Conservation (phyloP, 225 moss, liverwort and hornwort genomes). For the Marchantia paleacea region DNA sequence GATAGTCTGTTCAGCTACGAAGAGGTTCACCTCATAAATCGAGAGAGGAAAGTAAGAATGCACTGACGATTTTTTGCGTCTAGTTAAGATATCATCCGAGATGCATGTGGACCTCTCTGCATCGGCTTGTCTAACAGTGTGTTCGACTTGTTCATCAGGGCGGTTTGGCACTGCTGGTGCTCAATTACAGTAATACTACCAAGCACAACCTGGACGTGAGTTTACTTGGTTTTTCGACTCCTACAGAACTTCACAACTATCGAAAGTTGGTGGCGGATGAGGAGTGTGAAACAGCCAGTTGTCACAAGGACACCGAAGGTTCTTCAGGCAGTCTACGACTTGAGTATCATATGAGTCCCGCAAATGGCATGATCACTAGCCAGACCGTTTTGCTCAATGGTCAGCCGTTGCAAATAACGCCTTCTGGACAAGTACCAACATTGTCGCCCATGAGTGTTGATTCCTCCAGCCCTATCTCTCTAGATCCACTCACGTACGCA, state of each 20-base stretch:
- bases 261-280: background rate
- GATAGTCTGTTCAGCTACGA: too few relatives aligned
- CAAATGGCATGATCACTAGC: conserved; percentile 49
- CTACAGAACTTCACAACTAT: background rate
- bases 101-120: background rate
- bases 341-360: conserved; percentile 68
- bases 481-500: conserved; percentile 61
- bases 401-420: conserved; percentile 45
- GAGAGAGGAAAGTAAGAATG: too few relatives aligned
- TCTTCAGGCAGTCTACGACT: conserved; percentile 33
- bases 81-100: too few relatives aligned
- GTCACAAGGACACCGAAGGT: background rate
- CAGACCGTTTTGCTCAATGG: conserved; percentile 65
- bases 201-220: conserved; percentile 41
- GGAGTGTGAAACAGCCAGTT: background rate
- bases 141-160: conserved; percentile 39
- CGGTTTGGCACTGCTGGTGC: conserved; percentile 66
- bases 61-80: too few relatives aligned
- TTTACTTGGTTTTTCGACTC: background rate
- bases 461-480: conserved; percentile 45
- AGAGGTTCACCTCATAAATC: too few relatives aligned
- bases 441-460: conserved; percentile 42
- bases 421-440: conserved; percentile 48
- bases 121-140: background rate
- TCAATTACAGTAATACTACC: conserved; percentile 70